Conservation (phyloP, 139 green algal species). For the Closterium sp. region DNA sequence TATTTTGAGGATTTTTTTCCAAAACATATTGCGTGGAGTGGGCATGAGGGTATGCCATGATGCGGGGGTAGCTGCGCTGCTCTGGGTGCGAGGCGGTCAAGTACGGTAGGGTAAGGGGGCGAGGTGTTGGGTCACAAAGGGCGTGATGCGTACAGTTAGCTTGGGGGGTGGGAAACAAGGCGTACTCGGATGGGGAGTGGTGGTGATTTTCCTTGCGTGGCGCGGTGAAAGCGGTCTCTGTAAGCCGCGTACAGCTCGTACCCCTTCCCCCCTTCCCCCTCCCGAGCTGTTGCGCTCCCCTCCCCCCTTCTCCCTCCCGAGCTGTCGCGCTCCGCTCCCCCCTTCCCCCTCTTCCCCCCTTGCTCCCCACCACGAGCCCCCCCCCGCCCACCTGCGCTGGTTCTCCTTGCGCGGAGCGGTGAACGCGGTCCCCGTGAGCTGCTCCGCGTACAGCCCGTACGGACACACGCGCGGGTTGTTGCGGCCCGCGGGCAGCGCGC, state of each 20-base stretch:
- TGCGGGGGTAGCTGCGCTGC: no score
- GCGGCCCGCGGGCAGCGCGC: conserved; percentile 73
- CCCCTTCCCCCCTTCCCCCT: conserved; percentile 69
- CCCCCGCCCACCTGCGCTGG: conserved; percentile 32
- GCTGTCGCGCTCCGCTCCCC: not conserved
- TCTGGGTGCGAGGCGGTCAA: no score
- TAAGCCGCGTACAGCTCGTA: no score
- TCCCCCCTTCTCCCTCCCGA: no score
- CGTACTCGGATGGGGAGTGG: no score
- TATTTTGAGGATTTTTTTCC: no score
- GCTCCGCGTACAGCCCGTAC: conserved; percentile 89
- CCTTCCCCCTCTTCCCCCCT: not conserved
- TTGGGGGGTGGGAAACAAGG: no score
- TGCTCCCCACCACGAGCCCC: not conserved
- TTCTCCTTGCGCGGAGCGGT: conserved; percentile 75
- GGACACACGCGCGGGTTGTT: conserved; percentile 88
- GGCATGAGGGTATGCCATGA: no score
- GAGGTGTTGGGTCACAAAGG: conserved; percentile 81
- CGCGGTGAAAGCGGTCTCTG: no score
- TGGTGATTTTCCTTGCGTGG: conserved; percentile 50
- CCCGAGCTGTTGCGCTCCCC: conserved; percentile 86
- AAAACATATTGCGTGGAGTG: no score
- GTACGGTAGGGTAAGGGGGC: no score
- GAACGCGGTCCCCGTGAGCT: conserved; percentile 90
- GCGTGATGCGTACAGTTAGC: conserved; percentile 80